Conservation (phyloP, 1,284 basidiomycete species). For the Cerioporus squamosus region DNA sequence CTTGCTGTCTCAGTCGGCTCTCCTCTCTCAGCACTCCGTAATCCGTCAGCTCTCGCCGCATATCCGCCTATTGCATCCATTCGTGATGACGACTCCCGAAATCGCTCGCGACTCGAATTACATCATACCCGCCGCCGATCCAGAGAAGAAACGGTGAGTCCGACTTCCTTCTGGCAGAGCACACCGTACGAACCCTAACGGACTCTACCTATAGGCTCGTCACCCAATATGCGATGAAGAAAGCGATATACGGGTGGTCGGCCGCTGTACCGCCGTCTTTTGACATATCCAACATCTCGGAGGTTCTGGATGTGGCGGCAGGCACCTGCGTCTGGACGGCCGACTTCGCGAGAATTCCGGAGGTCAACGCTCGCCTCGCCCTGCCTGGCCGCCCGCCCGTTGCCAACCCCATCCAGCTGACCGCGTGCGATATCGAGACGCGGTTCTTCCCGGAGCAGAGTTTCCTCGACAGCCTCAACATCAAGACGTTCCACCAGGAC, state of each 20-base stretch:
- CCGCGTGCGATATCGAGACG: constrained; percentile 9
- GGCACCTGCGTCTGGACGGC: constrained; percentile 15
- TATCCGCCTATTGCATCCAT: no score
- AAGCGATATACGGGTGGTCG: constrained; percentile 4
- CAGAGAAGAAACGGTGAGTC: constrained; percentile 1
- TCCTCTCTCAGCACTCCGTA: no score
- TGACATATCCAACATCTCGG: not conserved
- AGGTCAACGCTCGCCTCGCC: constrained; percentile 15
- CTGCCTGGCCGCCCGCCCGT: not conserved
- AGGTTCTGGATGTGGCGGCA: constrained; percentile 11
- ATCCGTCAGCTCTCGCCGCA: no score
- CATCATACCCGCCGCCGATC: not conserved
- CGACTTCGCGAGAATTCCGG: constrained; percentile 8
- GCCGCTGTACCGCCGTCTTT: constrained; percentile 2
- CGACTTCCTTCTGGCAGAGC: not conserved
- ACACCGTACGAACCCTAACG: no score
- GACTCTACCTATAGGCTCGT: not conserved
- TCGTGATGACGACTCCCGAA: no score
- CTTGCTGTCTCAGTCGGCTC: no score
- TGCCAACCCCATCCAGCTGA: not conserved
- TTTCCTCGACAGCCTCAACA: not conserved
- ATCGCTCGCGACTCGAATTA: not conserved
- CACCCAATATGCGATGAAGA: constrained; percentile 10
- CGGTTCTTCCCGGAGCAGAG: constrained; percentile 5
- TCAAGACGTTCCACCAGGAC: constrained; percentile 18